Percentiles rank a stretch among this genome's conserved stretches.
Evolutionary conservation across 352 stramenopile genomes (phyloP).

Genomic region (Globisporangium camurandrum): DNA sequence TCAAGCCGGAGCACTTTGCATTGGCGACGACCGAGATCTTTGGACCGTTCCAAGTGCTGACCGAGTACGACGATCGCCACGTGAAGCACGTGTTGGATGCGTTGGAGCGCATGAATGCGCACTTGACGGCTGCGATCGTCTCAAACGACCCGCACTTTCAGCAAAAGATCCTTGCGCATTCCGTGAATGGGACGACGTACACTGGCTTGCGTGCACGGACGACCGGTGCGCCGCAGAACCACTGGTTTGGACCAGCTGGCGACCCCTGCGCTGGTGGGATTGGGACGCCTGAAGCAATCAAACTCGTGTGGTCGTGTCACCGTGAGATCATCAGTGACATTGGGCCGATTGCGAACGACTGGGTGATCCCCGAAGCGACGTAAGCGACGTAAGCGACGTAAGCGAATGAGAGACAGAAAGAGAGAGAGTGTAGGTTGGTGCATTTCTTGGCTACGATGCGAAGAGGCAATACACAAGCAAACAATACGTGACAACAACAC

Average conservation of each 20-base stretch:
- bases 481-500: too few relatives aligned
- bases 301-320: conserved; percentile 98
- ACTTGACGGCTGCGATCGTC: conserved; percentile 97
- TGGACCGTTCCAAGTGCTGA: conserved; percentile 97
- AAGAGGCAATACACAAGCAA: too few relatives aligned
- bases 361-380: conserved; percentile 76
- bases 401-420: neutral
- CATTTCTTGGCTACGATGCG: too few relatives aligned
- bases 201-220: conserved; percentile 93
- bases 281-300: conserved; percentile 97
- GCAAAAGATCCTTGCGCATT: conserved; percentile 91
- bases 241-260: conserved; percentile 95
- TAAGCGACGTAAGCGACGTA: conserved; percentile 57
- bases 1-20: conserved; percentile 93
- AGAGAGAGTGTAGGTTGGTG: too few relatives aligned
- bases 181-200: conserved; percentile 99
- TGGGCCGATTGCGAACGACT: conserved; percentile 56
- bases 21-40: conserved; percentile 96
- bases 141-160: conserved; percentile 95
- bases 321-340: conserved; percentile 96
- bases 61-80: conserved; percentile 90
- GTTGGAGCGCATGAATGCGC: conserved; percentile 94
- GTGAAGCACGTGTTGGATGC: conserved; percentile 88
- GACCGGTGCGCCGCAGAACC: conserved; percentile 92
- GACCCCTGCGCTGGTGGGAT: conserved; percentile 96